Base-by-base conservation (phyloP, 2,329 filamentous ascomycete species). In the Phialophora expanda region DNA sequence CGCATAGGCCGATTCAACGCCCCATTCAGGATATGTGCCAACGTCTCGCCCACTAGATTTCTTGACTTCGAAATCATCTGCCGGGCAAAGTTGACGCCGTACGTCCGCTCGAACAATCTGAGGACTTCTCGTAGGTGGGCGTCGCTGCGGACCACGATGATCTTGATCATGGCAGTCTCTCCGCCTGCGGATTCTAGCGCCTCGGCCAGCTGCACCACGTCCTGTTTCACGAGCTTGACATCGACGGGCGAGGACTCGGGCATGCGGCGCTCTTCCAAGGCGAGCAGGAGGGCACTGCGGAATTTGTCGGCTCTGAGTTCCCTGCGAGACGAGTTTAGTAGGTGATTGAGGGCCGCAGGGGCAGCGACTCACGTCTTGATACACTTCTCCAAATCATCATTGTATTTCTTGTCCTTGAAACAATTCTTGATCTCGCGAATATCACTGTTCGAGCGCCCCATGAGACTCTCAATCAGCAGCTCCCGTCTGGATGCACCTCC, bases 301-400 rank as follows among this genome's bases (percentile, higher is more conserved):
- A 98, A 99, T 79, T 98, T 98, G 79, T 98, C 93, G 69, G 95
- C 92, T 74, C 93, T 94, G 44, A 99, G 84, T 79, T 99, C 95
- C 56, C 89, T 91, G 22, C 24, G 32, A 20, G 3, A 9, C 8
- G 11, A 30, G 4, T n/a, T 55, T 34, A 55, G 53, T 17, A 32
- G 17, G 1, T 7, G 14, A n/a, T 55, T 20, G n/a, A 55, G 4
- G 3, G 5, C 4, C 28, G 5, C 28, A 9, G 28, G 8, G 11
- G 3, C 14, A 34, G 28, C 14, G 4, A 55, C 53, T 30, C 17
- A 55, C 53, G 53, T 55, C 75, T 90, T 90, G 90, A 98, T 96
- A 78, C 93, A 97, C 73, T 88, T 87, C 62, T 85, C 85, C 60
- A 98, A 80, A 69, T 87, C 90, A 77, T 98, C 91, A 59, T 85